Evolutionary conservation across 371 early-diverging fungal genomes (phyloP).

Genomic region (Nematocida ironsii): DNA sequence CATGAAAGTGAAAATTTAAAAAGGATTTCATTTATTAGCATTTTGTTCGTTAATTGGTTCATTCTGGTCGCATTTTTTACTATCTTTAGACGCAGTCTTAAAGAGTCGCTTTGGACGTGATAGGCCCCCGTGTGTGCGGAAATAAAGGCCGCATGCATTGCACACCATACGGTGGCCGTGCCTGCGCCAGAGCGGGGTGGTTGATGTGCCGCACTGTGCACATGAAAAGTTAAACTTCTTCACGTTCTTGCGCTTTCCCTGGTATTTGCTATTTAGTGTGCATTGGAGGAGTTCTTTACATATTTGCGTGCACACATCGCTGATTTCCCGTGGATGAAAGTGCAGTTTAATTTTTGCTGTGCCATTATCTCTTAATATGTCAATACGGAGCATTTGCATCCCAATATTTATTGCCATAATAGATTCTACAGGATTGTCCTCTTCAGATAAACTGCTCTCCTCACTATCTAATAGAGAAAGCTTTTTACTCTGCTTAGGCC

Average conservation of each 20-base stretch:
- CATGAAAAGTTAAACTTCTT: constrained; percentile 43
- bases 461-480: neutral
- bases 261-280: neutral
- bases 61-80: neutral
- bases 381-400: neutral
- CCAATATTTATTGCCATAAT: neutral
- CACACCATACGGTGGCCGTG: constrained; percentile 56
- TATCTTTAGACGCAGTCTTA: constrained; percentile 10
- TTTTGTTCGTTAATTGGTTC: neutral
- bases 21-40: constrained; percentile 16
- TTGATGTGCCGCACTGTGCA: constrained; percentile 61
- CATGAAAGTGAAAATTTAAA: constrained; percentile 35
- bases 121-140: constrained; percentile 62
- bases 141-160: constrained; percentile 70
- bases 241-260: constrained; percentile 4
- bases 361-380: neutral
- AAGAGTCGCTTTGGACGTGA: constrained; percentile 52
- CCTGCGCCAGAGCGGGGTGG: constrained; percentile 68
- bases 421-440: neutral
- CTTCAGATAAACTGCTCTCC: neutral
- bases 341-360: constrained; percentile 9
- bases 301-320: constrained; percentile 34
- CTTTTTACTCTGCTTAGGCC: neutral
- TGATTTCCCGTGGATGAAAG: neutral
- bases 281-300: constrained; percentile 38